Conservation (phyloP, 306 rosid species). For the Cucurbita ficifolia region DNA sequence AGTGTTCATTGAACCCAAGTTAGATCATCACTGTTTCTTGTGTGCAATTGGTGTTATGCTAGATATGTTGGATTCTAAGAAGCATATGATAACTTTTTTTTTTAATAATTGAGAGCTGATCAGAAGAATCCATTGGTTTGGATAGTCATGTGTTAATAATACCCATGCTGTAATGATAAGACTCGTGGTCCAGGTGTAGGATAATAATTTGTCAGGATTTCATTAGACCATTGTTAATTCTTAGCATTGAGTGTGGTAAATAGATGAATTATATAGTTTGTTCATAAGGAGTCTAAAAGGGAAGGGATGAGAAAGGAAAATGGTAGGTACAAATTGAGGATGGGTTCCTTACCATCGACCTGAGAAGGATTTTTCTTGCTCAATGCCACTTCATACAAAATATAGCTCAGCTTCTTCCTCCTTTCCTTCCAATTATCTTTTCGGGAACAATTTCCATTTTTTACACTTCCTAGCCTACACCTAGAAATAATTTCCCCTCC, state of each 20-base stretch:
- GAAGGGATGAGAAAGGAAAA: not conserved
- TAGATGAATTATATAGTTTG: not conserved
- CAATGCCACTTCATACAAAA: not conserved
- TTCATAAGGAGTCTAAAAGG: not conserved
- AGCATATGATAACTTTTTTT: not conserved
- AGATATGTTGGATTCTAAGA: not conserved
- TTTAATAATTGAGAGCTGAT: not conserved
- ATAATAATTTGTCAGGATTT: not conserved
- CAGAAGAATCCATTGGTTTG: not conserved
- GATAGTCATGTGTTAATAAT: not conserved
- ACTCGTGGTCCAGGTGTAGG: not conserved
- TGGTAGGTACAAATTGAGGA: not conserved
- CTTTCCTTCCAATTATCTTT: not conserved
- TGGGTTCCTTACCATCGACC: not conserved
- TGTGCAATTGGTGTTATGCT: not conserved
- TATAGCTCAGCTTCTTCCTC: not conserved
- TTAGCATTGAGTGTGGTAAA: not conserved
- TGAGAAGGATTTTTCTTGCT: not conserved
- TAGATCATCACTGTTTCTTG: not conserved
- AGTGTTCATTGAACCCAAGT: not conserved
- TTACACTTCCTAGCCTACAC: not conserved
- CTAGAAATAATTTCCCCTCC: not conserved
- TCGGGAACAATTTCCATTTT: not conserved
- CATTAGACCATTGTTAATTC: not conserved
- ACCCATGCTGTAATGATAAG: not conserved